Conservation (phyloP, 352 stramenopile genomes). For the Blastocystis sp. region DNA sequence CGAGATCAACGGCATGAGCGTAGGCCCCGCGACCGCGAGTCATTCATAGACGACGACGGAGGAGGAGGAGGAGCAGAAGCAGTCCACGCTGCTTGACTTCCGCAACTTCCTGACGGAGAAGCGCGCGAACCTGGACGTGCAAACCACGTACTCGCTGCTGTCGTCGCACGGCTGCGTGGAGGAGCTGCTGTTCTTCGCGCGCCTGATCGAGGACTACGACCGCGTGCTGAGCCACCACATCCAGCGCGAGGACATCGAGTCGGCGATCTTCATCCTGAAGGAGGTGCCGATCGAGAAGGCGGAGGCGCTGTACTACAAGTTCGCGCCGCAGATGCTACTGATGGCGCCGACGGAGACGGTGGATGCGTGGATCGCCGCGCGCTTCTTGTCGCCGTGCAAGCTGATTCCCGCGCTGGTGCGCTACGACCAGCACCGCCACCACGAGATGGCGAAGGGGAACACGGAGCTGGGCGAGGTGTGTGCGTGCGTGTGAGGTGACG, state of each 20-base stretch:
- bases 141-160: slow-evolving; percentile 89
- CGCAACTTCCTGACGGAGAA: slow-evolving; percentile 88
- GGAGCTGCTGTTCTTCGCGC: slow-evolving; percentile 89
- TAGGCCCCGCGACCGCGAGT: neutral
- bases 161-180: slow-evolving; percentile 87
- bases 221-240: slow-evolving; percentile 90
- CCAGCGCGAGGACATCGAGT: slow-evolving; percentile 85
- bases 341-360: slow-evolving; percentile 88
- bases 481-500: slow-evolving; percentile 80
- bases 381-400: slow-evolving; percentile 86
- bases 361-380: slow-evolving; percentile 85
- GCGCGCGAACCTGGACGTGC: slow-evolving; percentile 81
- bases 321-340: slow-evolving; percentile 88
- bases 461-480: slow-evolving; percentile 40
- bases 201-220: slow-evolving; percentile 90
- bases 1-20: slow-evolving; percentile 82
- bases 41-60: slow-evolving; percentile 79
- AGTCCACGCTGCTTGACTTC: slow-evolving; percentile 87
- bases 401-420: slow-evolving; percentile 89
- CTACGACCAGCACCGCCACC: slow-evolving; percentile 80
- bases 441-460: slow-evolving; percentile 50
- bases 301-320: slow-evolving; percentile 91
- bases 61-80: slow-evolving; percentile 84
- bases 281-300: slow-evolving; percentile 87
- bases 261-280: slow-evolving; percentile 85